phyloP scores from a whole-genome alignment of 768 basidiomycete genomes.

The Tylopilus subfusipes region DNA sequence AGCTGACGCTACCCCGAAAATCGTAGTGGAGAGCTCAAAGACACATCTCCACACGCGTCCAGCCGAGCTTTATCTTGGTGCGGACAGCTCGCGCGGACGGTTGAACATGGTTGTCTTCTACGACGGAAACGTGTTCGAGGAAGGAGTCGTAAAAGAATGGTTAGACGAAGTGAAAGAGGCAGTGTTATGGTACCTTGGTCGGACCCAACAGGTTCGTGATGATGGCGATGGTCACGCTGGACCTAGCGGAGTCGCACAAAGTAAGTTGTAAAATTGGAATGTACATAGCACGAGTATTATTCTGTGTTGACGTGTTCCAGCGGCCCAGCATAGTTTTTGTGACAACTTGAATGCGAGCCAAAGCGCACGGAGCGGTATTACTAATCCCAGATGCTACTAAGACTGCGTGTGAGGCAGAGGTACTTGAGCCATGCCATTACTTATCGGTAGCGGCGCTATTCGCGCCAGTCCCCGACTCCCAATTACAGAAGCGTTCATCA shows the following conservation, averaged over 20 bases:
- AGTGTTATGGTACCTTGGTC: constrained; percentile 31
- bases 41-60: constrained; percentile 42
- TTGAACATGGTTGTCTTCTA: constrained; percentile 35
- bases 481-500: no score
- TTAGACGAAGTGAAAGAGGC: constrained; percentile 41
- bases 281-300: no score
- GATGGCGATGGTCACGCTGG: not conserved
- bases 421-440: no score
- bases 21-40: constrained; percentile 5
- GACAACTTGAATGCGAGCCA: no score
- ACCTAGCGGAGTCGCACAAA: not conserved
- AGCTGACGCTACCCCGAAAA: constrained; percentile 1
- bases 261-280: not conserved
- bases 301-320: no score
- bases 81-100: constrained; percentile 32
- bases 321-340: no score
- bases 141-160: constrained; percentile 43
- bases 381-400: no score
- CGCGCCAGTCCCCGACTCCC: no score
- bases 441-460: no score
- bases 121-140: constrained; percentile 47
- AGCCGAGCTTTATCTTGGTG: constrained; percentile 42
- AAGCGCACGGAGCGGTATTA: no score
- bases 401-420: no score
- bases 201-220: not conserved